These are phyloP conservation scores for Cicer judaicum DNA, from an alignment of 306 rosid genomes.

Conservation along the genomic window DNA sequence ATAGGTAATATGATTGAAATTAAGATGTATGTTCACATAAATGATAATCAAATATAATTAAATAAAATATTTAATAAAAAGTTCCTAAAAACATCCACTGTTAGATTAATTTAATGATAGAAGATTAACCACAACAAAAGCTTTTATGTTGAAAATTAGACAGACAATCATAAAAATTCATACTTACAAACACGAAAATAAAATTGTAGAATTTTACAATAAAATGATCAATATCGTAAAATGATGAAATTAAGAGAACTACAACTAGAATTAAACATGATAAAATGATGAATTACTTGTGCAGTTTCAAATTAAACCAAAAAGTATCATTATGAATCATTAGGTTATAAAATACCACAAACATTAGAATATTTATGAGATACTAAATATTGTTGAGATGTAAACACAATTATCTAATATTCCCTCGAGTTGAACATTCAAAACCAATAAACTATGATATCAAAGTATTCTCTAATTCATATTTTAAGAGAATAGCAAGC, in stretches of 20 bases:
- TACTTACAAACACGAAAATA: neutral
- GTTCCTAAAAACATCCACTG: neutral
- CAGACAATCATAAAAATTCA: neutral
- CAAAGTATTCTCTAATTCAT: neutral
- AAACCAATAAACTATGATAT: neutral
- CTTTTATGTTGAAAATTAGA: neutral
- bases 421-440: slow-evolving; percentile 1
- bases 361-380: neutral
- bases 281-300: neutral
- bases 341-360: neutral
- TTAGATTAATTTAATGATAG: neutral
- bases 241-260: no score
- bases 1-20: no score
- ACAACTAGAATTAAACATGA: no score
- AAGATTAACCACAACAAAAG: neutral
- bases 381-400: neutral
- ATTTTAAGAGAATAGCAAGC: slow-evolving; percentile 2
- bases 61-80: no score
- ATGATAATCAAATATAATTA: no score
- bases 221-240: no score
- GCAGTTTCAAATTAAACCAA: no score
- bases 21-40: no score
- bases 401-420: neutral
- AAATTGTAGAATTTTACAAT: no score
- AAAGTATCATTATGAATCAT: neutral